Evolutionary conservation across 345 rosid genomes (phyloP), one percentile per base, ranked within the genome.

Genomic region (Raphanus sativus): DNA sequence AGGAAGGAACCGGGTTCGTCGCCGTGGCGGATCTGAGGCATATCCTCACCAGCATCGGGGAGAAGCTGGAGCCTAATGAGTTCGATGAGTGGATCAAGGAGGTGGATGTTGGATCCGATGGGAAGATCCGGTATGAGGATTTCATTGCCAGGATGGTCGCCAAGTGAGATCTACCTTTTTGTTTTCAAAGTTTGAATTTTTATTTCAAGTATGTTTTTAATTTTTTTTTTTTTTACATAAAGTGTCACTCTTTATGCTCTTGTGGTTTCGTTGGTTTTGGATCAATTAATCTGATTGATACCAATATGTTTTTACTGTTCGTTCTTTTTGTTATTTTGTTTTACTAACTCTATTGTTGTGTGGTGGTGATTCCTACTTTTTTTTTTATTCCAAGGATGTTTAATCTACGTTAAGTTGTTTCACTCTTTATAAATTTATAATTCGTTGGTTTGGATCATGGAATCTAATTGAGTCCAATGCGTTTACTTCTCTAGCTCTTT

Each of bases 21-120:
- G n/a, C 98, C 12, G 98, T 94, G 10, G 89, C 87, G 75, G 97
- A 94, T 87, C 98, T 94, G 81, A 89, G 95, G 70, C 98, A 94
- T 71, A 92, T 94, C 70, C 81, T 94, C 69, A 91, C 97, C 54
- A 90, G 90, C 34, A 94, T 94, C 12, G 98, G 98, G 0, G 98
- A 94, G 86, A 92, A 90, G 86, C 91, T 94, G 69, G 98, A 94
- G 86, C 89, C 90, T 0, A 76, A 89, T 1, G 98, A 94, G 86
- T 94, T 94, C 76, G 98, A 94, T 81, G 98, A 94, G 87, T 94
- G 98, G 98, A 94, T 94, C 88, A 86, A 93, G 65, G 98, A 94
- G 86, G 94, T 94, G 5, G 98, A 91, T 71, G 95, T 94, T n/a
- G 96, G 96, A 28, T 77, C 93, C 24, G 98, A 94, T 59, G 98